These are phyloP conservation scores for Limonomyces culmigenus DNA, from an alignment of 1,284 basidiomycete species.

Conservation along the genomic window DNA sequence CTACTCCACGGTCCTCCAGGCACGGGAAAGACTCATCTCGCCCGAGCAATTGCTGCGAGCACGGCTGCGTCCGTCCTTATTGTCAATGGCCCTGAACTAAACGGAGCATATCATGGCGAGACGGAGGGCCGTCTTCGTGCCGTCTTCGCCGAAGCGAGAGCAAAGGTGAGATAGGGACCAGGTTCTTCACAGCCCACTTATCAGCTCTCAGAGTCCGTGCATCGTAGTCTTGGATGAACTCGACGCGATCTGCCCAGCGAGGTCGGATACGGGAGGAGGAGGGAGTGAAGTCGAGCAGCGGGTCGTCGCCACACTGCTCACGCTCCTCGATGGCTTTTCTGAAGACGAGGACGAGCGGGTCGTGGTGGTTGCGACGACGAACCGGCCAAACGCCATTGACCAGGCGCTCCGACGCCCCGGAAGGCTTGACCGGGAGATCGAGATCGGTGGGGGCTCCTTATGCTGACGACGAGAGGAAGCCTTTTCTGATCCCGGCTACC, in stretches of 20 bases:
- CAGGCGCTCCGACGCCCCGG: constrained; percentile 90
- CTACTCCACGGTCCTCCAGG: constrained; percentile 87
- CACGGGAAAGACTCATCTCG: constrained; percentile 89
- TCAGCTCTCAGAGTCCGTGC: constrained; percentile 36
- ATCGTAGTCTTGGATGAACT: constrained; percentile 95
- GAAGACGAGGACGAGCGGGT: constrained; percentile 32
- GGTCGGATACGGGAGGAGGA: constrained; percentile 56
- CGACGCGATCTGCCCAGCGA: constrained; percentile 81
- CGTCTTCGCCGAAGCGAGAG: constrained; percentile 76
- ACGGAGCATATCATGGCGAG: constrained; percentile 91
- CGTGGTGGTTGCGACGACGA: constrained; percentile 94
- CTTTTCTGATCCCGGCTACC: constrained; percentile 1
- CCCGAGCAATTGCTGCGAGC: constrained; percentile 74
- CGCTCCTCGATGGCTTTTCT: constrained; percentile 71
- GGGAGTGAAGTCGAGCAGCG: constrained; percentile 92
- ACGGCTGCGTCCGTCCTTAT: constrained; percentile 70
- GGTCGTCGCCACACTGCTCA: constrained; percentile 90
- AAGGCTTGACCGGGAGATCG: constrained; percentile 92
- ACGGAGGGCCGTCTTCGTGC: constrained; percentile 83
- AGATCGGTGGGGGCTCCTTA: constrained; percentile 55
- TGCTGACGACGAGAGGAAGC: not conserved
- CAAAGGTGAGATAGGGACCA: constrained; percentile 21
- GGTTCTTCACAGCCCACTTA: not conserved
- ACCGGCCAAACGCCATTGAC: constrained; percentile 94
- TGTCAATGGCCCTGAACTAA: constrained; percentile 90